Conservation (phyloP, 169 alveolate genomes). For the Cryptosporidium andersoni region DNA sequence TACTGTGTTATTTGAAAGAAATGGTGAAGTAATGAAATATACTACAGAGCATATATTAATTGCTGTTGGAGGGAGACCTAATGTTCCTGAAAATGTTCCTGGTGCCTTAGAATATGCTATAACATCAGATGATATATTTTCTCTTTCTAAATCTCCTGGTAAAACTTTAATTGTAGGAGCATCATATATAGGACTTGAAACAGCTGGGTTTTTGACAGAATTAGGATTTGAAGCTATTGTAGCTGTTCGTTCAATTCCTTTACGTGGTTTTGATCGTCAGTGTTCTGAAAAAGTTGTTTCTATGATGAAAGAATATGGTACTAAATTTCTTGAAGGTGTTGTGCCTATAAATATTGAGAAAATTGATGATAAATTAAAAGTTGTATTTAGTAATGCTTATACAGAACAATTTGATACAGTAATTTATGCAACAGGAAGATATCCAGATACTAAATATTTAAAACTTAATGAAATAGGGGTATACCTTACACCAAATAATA, state of each 20-base stretch:
- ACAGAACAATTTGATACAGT: conserved; percentile 92
- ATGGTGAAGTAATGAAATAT: conserved; percentile 79
- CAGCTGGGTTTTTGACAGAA: conserved; percentile 95
- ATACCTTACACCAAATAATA: conserved; percentile 79
- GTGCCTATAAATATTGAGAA: conserved; percentile 88
- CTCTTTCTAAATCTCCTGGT: conserved; percentile 89
- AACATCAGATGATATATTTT: conserved; percentile 96
- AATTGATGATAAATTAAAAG: conserved; percentile 76
- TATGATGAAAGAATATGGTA: conserved; percentile 90
- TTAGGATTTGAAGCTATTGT: conserved; percentile 90
- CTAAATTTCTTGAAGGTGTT: conserved; percentile 85
- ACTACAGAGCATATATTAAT: conserved; percentile 89
- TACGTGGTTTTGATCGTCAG: conserved; percentile 96
- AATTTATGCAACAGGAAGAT: conserved; percentile 96
- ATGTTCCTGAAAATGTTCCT: conserved; percentile 87
- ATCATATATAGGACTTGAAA: conserved; percentile 96
- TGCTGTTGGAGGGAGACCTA: conserved; percentile 97
- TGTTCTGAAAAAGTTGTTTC: conserved; percentile 88
- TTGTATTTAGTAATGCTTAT: conserved; percentile 81
- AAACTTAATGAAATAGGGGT: conserved; percentile 85
- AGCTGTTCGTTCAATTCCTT: conserved; percentile 89
- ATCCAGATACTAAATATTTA: conserved; percentile 86
- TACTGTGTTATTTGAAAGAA: conserved; percentile 76
- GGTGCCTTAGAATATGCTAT: conserved; percentile 90
- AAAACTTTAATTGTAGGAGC: conserved; percentile 96